These are phyloP conservation scores for Suhomyces sp. DNA, from an alignment of 805 yeast genomes.

Conservation along the genomic window DNA sequence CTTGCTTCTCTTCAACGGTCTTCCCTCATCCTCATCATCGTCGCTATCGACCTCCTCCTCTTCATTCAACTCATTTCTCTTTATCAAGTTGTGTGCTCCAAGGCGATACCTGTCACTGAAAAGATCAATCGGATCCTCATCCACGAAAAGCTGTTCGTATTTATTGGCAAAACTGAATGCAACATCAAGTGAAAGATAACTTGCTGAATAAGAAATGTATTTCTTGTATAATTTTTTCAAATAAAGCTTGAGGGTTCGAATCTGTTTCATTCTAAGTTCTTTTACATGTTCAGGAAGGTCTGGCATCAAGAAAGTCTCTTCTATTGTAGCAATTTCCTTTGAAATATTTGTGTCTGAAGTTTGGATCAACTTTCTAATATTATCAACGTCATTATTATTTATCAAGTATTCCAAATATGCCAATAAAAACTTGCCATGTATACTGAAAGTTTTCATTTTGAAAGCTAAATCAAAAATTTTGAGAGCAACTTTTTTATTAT, in stretches of 20 bases:
- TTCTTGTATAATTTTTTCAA: constrained; percentile 35
- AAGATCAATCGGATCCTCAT: constrained; percentile 44
- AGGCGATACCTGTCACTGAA: constrained; percentile 41
- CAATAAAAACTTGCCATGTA: constrained; percentile 59
- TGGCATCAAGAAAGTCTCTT: constrained; percentile 21
- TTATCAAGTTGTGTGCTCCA: constrained; percentile 36
- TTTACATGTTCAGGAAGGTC: constrained; percentile 51
- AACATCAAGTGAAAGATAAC: constrained; percentile 67
- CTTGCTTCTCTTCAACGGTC: constrained; percentile 12
- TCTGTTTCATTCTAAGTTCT: constrained; percentile 17
- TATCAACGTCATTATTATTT: constrained; percentile 62
- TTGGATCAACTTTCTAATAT: constrained; percentile 82
- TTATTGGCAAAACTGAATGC: constrained; percentile 66
- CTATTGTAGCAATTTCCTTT: constrained; percentile 28
- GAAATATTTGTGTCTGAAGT: constrained; percentile 59
- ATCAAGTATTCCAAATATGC: constrained; percentile 74
- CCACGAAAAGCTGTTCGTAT: constrained; percentile 64
- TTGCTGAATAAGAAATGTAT: constrained; percentile 67
- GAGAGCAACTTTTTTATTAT: constrained; percentile 65
- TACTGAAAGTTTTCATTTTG: constrained; percentile 50
- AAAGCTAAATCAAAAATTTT: constrained; percentile 75
- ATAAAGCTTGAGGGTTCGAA: constrained; percentile 23
- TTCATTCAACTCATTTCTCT: constrained; percentile 36
- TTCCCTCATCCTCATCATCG: constrained; percentile 23
- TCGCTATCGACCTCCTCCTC: constrained; percentile 16